Evolutionary conservation across 179 eudicot species (phyloP), one percentile per base, ranked within the genome.

Genomic region (Dionaea muscipula): DNA sequence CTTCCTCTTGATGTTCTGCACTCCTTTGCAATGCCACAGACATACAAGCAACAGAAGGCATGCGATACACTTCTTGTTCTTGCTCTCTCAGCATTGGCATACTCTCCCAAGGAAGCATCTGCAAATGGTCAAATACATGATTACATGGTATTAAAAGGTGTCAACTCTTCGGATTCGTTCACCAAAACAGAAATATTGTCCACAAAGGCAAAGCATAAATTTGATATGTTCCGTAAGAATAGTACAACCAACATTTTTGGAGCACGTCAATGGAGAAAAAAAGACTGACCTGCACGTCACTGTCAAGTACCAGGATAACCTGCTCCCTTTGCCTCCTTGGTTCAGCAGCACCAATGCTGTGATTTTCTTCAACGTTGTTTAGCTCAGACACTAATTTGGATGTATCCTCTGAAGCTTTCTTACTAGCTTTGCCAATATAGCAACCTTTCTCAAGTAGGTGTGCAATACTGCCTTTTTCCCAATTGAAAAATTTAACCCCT

Each of bases 31-130:
- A 74, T 39, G 84, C 71, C 43, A 79, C 77, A 61, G 54, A 69
- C 48, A 91, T 79, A 72, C 94, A 76, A 22, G 77, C 68, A 57
- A 91, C 74, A 56, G 98, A 84, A 38, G 98, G 95, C 94, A 91
- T 85, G 28, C 98, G 95, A 61, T 91, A 91, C 47, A 87, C 94
- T 75, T 91, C 95, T 60, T 78, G 81, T 75, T 91, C 95, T 55
- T 75, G 77, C 56, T 74, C 79, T 65, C 91, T 82, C 70, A 91
- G 53, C 53, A 91, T 46, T 10, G 98, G 95, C 61, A 91, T 63
- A 68, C 53, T 87, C 72, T 91, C 98, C 84, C 85, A 86, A 25
- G 98, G 98, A 71, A 91, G 86, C 98, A 91, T 91, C 98, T 91
- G 82, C 39, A 22, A 51, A 36, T 47, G 63, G 39, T 38, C 56